A percentile compares a stretch with the other conserved stretches of the same genome.
Evolutionary conservation across 2,329 filamentous ascomycete species (phyloP).

Genomic region (Fusarium burgessii): DNA sequence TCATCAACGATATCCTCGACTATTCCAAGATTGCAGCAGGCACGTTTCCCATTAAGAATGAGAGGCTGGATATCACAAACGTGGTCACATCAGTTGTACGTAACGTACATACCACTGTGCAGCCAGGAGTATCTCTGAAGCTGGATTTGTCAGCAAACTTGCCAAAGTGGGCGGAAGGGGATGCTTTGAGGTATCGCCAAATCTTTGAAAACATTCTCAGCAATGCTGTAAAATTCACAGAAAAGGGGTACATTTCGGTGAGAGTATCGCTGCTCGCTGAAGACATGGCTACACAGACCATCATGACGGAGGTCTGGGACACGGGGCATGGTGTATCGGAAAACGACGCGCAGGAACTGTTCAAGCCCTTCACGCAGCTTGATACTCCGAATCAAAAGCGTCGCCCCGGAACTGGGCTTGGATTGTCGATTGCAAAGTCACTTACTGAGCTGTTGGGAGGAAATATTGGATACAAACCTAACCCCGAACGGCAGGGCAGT

Average conservation of each 20-base stretch:
- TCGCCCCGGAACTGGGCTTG: slow-evolving; percentile 8
- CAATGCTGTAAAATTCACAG: slow-evolving; percentile 11
- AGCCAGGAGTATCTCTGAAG: slow-evolving; percentile 9
- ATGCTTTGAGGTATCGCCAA: neutral
- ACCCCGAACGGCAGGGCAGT: neutral
- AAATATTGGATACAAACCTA: neutral
- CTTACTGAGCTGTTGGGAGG: neutral
- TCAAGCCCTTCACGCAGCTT: slow-evolving; percentile 8
- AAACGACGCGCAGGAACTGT: neutral
- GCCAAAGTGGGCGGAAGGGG: neutral
- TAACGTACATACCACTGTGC: neutral
- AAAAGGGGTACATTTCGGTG: neutral
- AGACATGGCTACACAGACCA: neutral
- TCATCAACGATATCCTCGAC: slow-evolving; percentile 16
- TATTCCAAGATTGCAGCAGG: slow-evolving; percentile 2
- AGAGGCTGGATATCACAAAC: neutral
- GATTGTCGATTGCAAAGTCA: slow-evolving; percentile 9
- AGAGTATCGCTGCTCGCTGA: neutral
- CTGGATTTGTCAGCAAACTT: neutral
- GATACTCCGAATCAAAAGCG: slow-evolving; percentile 1
- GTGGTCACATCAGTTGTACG: neutral
- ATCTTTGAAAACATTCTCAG: neutral
- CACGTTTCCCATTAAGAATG: neutral
- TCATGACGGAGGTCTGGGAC: slow-evolving; percentile 1
- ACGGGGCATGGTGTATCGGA: neutral